A percentile compares a stretch with the other conserved stretches of the same genome.
phyloP scores from a whole-genome alignment of 345 rosid genomes.

The Eucalyptus viminalis region DNA sequence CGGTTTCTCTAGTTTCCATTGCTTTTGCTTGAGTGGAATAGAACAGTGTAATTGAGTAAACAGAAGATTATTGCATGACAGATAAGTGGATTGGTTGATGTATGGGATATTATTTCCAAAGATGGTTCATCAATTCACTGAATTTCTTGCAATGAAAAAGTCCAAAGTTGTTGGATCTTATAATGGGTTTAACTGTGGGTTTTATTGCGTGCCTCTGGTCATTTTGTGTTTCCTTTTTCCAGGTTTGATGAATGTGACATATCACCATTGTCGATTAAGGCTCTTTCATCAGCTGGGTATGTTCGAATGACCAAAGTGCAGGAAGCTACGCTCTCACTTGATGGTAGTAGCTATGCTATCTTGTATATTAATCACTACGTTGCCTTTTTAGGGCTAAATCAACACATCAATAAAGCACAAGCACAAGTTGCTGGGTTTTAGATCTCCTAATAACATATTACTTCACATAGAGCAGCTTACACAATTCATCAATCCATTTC shows the following conservation, averaged over 20 bases:
- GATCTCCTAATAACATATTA: neutral
- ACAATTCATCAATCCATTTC: neutral
- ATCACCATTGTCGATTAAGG: constrained; percentile 74
- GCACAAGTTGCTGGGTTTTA: neutral
- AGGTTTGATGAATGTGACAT: constrained; percentile 77
- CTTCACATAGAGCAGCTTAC: neutral
- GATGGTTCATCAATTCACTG: neutral
- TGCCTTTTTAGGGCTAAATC: neutral
- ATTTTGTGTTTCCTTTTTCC: neutral
- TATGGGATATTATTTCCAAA: neutral
- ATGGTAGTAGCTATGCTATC: constrained; percentile 21
- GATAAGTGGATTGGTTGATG: neutral
- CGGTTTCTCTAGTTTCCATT: neutral
- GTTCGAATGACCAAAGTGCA: constrained; percentile 83
- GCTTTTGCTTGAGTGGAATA: neutral
- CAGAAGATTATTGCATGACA: neutral
- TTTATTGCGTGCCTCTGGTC: neutral
- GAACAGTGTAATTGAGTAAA: neutral
- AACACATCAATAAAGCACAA: neutral
- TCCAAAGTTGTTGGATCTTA: neutral
- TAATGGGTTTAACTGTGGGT: neutral
- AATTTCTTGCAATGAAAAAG: neutral
- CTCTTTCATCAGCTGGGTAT: constrained; percentile 73
- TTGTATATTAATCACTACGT: neutral
- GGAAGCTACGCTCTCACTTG: constrained; percentile 70